A percentile compares a stretch with the other conserved stretches of the same genome.
Conservation (phyloP, 2,329 filamentous ascomycete genomes). For the Apiospora pterosperma region DNA sequence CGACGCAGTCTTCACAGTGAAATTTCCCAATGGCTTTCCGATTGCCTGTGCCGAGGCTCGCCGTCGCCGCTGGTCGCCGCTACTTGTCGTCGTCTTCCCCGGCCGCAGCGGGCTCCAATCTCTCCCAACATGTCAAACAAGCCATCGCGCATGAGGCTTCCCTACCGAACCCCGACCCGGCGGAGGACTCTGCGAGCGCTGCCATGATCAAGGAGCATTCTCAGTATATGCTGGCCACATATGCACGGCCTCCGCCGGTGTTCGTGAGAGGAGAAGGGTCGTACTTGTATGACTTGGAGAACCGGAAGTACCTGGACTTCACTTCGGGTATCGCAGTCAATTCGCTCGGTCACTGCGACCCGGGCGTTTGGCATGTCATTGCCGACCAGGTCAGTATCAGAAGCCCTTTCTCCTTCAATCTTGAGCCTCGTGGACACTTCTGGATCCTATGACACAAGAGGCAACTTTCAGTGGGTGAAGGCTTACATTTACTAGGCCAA, state of each 20-base stretch:
- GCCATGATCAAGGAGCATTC: slow-evolving; percentile 71
- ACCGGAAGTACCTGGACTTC: slow-evolving; percentile 87
- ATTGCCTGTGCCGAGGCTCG: slow-evolving; percentile 17
- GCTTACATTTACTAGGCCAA: slow-evolving; percentile 44
- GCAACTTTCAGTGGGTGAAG: slow-evolving; percentile 4
- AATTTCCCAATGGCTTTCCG: slow-evolving; percentile 21
- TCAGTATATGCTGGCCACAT: slow-evolving; percentile 94
- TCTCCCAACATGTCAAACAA: slow-evolving; percentile 19
- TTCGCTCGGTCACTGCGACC: slow-evolving; percentile 84
- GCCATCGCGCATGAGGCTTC: slow-evolving; percentile 23
- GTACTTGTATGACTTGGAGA: slow-evolving; percentile 87
- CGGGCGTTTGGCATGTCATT: slow-evolving; percentile 71
- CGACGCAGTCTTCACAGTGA: neutral
- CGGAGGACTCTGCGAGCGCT: slow-evolving; percentile 47
- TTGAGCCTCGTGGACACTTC: neutral
- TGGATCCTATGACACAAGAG: neutral
- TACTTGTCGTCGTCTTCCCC: slow-evolving; percentile 22
- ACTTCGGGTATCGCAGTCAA: slow-evolving; percentile 96
- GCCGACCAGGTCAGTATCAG: slow-evolving; percentile 62
- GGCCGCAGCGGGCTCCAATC: slow-evolving; percentile 19
- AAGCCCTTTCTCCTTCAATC: neutral
- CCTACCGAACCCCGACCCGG: slow-evolving; percentile 27
- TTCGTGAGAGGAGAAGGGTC: slow-evolving; percentile 86
- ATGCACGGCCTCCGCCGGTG: slow-evolving; percentile 83
- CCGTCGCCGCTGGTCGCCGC: slow-evolving; percentile 15